Conservation (phyloP, 2,329 filamentous ascomycete genomes). For the Alternaria hordeiaustralica region DNA sequence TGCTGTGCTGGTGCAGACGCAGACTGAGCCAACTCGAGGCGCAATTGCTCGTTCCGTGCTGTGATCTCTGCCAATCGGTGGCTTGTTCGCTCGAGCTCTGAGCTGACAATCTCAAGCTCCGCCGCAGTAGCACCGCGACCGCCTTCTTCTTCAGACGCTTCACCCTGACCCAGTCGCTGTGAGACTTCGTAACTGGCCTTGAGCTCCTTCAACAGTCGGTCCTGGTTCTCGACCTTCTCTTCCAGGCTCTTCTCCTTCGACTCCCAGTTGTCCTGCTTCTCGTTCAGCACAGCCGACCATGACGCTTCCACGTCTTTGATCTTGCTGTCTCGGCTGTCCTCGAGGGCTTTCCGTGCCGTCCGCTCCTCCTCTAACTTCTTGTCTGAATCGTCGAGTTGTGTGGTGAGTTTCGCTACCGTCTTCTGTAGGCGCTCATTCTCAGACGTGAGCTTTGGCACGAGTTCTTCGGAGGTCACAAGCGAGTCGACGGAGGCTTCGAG, state of each 20-base stretch:
- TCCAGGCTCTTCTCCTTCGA: constrained; percentile 89
- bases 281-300: constrained; percentile 86
- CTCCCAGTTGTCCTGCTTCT: constrained; percentile 96
- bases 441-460: constrained; percentile 82
- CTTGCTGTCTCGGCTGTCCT: constrained; percentile 76
- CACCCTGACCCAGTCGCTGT: constrained; percentile 80
- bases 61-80: constrained; percentile 87
- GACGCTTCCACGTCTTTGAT: constrained; percentile 90
- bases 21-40: constrained; percentile 87
- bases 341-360: constrained; percentile 72
- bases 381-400: constrained; percentile 84
- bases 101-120: constrained; percentile 90
- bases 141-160: constrained; percentile 64
- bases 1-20: constrained; percentile 72
- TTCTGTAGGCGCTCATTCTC: constrained; percentile 90
- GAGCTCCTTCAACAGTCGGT: constrained; percentile 88
- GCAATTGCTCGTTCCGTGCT: constrained; percentile 90
- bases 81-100: constrained; percentile 89
- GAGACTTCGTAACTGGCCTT: constrained; percentile 98
- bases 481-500: constrained; percentile 97
- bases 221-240: constrained; percentile 94
- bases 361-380: constrained; percentile 80
- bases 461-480: constrained; percentile 89
- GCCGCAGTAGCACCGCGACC: constrained; percentile 77
- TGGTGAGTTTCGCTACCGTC: constrained; percentile 75